Evolutionary conservation across 495 filamentous ascomycete species (phyloP).

Genomic region (Pseudevernia furfuracea): DNA sequence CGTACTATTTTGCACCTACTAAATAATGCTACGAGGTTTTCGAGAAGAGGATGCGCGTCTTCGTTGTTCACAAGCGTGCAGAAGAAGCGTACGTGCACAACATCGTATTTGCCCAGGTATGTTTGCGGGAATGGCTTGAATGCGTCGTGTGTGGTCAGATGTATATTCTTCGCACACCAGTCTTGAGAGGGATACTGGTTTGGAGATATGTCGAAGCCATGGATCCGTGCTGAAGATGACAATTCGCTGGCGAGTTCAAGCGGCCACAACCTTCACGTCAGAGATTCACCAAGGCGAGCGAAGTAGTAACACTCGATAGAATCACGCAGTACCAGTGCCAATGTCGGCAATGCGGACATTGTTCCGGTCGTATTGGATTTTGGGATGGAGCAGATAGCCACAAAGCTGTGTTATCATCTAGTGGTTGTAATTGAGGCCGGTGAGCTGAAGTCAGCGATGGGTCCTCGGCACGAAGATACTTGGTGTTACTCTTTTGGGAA

Average conservation of each 20-base stretch:
- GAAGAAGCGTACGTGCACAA: constrained; percentile 34
- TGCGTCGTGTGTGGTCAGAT: constrained; percentile 6
- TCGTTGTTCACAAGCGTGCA: constrained; percentile 26
- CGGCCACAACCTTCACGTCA: not conserved
- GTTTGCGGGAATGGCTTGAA: constrained; percentile 22
- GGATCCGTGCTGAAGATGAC: constrained; percentile 2
- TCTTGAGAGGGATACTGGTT: constrained; percentile 5
- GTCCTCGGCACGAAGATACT: not conserved
- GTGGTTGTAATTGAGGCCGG: not conserved
- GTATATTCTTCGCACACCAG: constrained; percentile 12
- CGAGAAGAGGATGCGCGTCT: constrained; percentile 23
- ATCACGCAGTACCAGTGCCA: constrained; percentile 7
- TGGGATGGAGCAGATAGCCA: constrained; percentile 8
- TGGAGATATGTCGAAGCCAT: constrained; percentile 21
- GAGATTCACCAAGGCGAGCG: not conserved
- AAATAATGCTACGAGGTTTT: constrained; percentile 28
- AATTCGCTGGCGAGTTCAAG: constrained; percentile 3
- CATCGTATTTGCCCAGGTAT: constrained; percentile 30
- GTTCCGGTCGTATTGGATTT: not conserved
- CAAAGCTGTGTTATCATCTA: not conserved
- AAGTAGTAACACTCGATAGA: not conserved
- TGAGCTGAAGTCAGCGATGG: not conserved
- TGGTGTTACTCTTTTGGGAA: too few species aligned
- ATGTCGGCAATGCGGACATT: constrained; percentile 2
- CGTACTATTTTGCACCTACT: constrained; percentile 26